Evolutionary conservation across 495 filamentous ascomycete species (phyloP), one percentile per base, ranked within the genome.

Genomic region (Penicillium flavigenum): DNA sequence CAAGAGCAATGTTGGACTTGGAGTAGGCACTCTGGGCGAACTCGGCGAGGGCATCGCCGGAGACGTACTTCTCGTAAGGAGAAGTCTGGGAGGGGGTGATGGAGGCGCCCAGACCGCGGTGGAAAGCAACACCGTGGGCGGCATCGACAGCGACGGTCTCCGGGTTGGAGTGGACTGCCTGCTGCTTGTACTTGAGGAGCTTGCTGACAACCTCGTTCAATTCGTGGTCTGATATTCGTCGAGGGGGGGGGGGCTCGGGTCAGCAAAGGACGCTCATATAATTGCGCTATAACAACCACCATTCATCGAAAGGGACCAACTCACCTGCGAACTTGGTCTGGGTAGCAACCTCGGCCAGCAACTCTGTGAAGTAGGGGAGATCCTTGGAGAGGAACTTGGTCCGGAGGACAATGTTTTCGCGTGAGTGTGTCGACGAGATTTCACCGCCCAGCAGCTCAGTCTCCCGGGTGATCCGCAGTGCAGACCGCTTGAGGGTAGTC

Each of bases 291-390:
- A 47, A 19, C 53, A 17, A 34, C 19, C 48, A 41, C 49, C 22
- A 41, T 38, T 47, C 7, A 27, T 17, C 34, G 41, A 36, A 47
- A 41, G 53, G 54, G 44, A 14, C 31, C 27, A 17, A 70, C 86
- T 79, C 79, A 96, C 91, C 81, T 55, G 83, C 82, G 68, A 88
- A 99, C 73, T 88, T 91, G 53, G 95, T 93, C 74, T 89, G 79
- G 53, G 87, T 84, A 60, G 94, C 80, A 69, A 97, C 89, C 78
- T 99, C 94, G 53, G 86, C 91, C 63, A 99, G 83, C 61, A 97
- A 80, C 81, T 99, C 94, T 70, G 91, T 84, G 76, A 96, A 99
- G 84, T 98, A 99, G 60, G 94, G 92, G 58, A 99, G 85, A 63
- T 99, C 91, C 68, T 92, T 86, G 69, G 91, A 83, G 55, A 99